These are phyloP conservation scores for Populus tomentosa DNA, from an alignment of 441 rosid species.

Conservation along the genomic window DNA sequence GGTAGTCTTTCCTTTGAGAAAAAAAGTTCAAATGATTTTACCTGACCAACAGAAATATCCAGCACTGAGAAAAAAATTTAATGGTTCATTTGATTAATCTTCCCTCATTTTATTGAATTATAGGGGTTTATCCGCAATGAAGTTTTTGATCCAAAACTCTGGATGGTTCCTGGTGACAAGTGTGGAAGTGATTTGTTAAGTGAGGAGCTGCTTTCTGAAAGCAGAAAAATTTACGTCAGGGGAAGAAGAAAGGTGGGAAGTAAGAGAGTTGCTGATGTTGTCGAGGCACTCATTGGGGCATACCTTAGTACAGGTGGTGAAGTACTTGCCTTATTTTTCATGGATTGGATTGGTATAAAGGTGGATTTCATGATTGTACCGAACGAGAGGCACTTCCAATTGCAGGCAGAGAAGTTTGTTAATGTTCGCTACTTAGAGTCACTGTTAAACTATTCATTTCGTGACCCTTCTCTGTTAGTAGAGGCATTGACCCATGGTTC, in stretches of 20 bases:
- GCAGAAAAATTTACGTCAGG: constrained; percentile 39
- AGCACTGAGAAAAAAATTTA: neutral
- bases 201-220: constrained; percentile 34
- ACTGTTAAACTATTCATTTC: constrained; percentile 54
- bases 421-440: constrained; percentile 46
- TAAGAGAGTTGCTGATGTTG: constrained; percentile 79
- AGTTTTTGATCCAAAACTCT: constrained; percentile 57
- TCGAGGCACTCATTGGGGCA: constrained; percentile 84
- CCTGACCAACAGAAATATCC: neutral
- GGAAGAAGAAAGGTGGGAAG: constrained; percentile 45
- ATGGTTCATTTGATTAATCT: neutral
- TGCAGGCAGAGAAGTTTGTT: constrained; percentile 40
- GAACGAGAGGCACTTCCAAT: constrained; percentile 26
- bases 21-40: neutral
- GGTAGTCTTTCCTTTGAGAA: constrained; percentile 33
- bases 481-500: constrained; percentile 98
- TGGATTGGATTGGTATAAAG: constrained; percentile 72
- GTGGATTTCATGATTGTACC: constrained; percentile 41
- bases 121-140: constrained; percentile 86
- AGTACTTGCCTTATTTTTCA: constrained; percentile 46
- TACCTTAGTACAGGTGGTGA: constrained; percentile 79
- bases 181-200: constrained; percentile 30
- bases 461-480: constrained; percentile 60
- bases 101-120: constrained; percentile 6
- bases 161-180: constrained; percentile 70